Percentiles rank a stretch among this genome's conserved stretches.
Evolutionary conservation across 1,139 yeast species (phyloP).

Genomic region (Debaryomyces sp.): DNA sequence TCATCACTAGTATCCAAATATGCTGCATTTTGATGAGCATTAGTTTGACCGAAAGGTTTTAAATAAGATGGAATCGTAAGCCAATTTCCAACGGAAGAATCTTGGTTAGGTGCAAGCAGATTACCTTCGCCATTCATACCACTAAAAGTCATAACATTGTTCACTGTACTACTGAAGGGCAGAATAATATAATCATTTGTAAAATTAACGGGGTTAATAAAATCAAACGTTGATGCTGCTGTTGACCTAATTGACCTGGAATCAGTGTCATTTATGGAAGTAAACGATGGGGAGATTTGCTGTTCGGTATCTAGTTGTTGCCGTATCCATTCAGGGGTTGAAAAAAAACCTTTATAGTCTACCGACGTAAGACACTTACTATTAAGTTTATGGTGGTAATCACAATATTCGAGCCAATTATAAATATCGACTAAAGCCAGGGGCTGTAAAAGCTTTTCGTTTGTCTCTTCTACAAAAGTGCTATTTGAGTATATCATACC

Average conservation of each 20-base stretch:
- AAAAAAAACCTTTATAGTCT: constrained; percentile 23
- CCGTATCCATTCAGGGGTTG: constrained; percentile 14
- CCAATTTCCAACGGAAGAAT: constrained; percentile 20
- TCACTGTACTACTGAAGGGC: constrained; percentile 43
- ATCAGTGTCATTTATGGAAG: constrained; percentile 7
- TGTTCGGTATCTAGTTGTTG: background rate
- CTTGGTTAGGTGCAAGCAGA: background rate
- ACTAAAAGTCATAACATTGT: constrained; percentile 30
- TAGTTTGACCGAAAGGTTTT: constrained; percentile 10
- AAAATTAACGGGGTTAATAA: constrained; percentile 37
- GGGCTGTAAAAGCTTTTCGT: constrained; percentile 13
- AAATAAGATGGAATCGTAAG: constrained; percentile 29
- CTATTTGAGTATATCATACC: constrained; percentile 32
- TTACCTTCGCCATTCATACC: background rate
- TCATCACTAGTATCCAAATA: background rate
- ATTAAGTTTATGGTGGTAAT: constrained; percentile 32
- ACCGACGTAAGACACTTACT: constrained; percentile 19
- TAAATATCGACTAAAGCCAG: constrained; percentile 29
- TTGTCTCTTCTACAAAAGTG: constrained; percentile 10
- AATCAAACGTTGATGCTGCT: constrained; percentile 27
- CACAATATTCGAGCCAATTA: constrained; percentile 37
- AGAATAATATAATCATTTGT: constrained; percentile 42
- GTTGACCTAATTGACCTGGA: constrained; percentile 11
- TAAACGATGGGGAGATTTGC: background rate
- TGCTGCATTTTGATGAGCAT: constrained; percentile 9